phyloP scores from a whole-genome alignment of 441 rosid species.

The Sinapis alba region DNA sequence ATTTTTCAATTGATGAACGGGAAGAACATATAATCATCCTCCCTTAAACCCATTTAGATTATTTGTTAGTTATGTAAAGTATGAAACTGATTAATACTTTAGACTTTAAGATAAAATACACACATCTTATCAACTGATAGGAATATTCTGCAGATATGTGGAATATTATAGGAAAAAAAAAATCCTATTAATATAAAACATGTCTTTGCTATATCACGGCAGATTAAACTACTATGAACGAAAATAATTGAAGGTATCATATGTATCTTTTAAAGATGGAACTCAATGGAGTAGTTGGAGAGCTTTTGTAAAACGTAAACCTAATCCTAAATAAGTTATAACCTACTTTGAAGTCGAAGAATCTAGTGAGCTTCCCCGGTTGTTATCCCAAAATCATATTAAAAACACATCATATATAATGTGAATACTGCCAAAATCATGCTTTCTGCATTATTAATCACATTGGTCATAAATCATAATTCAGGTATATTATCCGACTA shows the following conservation, averaged over 20 bases:
- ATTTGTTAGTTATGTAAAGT: constrained; percentile 3
- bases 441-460: neutral
- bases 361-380: neutral
- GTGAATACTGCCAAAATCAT: constrained; percentile 2
- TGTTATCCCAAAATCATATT: neutral
- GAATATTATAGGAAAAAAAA: constrained; percentile 9
- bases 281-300: constrained; percentile 3
- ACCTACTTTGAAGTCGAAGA: neutral
- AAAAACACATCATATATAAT: neutral
- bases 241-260: neutral
- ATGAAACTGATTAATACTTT: neutral
- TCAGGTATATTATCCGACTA: neutral
- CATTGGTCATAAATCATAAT: neutral
- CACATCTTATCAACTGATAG: neutral
- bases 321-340: constrained; percentile 1
- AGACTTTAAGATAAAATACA: constrained; percentile 1
- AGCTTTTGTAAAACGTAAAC: constrained; percentile 2
- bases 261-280: neutral
- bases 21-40: neutral
- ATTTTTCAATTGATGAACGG: neutral
- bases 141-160: neutral
- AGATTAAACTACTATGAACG: constrained; percentile 27
- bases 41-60: neutral
- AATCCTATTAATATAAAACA: constrained; percentile 8
- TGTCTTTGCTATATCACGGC: constrained; percentile 27